Evolutionary conservation across 805 yeast species (phyloP).

Genomic region (Starmerella vitae): DNA sequence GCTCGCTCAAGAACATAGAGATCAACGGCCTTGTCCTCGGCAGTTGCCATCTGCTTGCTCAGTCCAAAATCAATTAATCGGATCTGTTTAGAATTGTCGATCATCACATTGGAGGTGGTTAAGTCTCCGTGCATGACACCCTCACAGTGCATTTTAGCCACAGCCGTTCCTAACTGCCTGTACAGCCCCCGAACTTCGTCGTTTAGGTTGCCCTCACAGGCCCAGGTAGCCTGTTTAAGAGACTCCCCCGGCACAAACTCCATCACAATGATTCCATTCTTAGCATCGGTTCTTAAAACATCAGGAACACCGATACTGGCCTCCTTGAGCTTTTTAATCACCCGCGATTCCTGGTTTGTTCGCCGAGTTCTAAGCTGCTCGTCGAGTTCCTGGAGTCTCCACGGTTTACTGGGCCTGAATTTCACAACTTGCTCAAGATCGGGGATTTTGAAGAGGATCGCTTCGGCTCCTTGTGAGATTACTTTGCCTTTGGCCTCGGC

Average conservation of each 20-base stretch:
- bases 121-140: constrained; percentile 89
- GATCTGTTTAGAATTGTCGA: constrained; percentile 24
- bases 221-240: constrained; percentile 30
- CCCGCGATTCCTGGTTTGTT: constrained; percentile 71
- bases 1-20: constrained; percentile 89
- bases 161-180: constrained; percentile 38
- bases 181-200: constrained; percentile 7
- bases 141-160: constrained; percentile 47
- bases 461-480: constrained; percentile 24
- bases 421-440: constrained; percentile 40
- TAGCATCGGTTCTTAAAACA: constrained; percentile 60
- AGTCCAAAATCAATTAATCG: constrained; percentile 83
- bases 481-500: constrained; percentile 9
- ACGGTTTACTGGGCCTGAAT: constrained; percentile 79
- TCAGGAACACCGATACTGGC: constrained; percentile 55
- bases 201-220: constrained; percentile 5
- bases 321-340: constrained; percentile 43
- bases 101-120: constrained; percentile 74
- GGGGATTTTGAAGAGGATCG: constrained; percentile 14
- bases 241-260: constrained; percentile 48
- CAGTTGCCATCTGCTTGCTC: constrained; percentile 45
- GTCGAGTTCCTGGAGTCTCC: constrained; percentile 77
- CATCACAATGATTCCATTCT: constrained; percentile 80
- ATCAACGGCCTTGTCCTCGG: constrained; percentile 94
- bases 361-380: constrained; percentile 60